Conservation (phyloP, 192 early-diverging fungal genomes). For the Thamnidium elegans region DNA sequence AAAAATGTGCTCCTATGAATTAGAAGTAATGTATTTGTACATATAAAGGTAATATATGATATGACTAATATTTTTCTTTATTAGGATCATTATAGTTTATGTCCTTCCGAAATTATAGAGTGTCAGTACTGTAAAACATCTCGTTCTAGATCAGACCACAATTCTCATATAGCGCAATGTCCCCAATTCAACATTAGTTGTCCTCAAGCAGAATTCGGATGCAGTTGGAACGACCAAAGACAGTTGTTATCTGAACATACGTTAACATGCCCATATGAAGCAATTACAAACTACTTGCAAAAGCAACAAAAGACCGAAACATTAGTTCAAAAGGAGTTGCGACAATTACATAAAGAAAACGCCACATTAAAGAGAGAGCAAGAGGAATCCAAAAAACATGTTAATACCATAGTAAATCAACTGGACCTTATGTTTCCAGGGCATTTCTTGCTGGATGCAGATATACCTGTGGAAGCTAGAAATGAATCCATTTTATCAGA, state of each 20-base stretch:
- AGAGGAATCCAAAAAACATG: conserved; percentile 1
- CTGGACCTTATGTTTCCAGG: conserved; percentile 31
- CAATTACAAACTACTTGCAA: conserved; percentile 53
- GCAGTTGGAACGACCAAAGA: conserved; percentile 56
- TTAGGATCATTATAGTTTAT: conserved; percentile 52
- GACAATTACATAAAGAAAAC: conserved; percentile 36
- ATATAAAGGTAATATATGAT: too few relatives aligned
- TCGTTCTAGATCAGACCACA: conserved; percentile 36
- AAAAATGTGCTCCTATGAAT: conserved; percentile 44
- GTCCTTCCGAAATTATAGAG: conserved; percentile 50
- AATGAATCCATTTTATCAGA: conserved; percentile 49
- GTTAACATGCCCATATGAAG: conserved; percentile 55
- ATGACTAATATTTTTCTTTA: neutral
- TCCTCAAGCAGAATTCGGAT: conserved; percentile 49
- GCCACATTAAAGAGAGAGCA: conserved; percentile 2
- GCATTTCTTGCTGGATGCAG: conserved; percentile 21
- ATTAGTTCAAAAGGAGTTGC: conserved; percentile 44
- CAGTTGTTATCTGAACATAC: conserved; percentile 40
- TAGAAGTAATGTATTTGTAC: too few relatives aligned
- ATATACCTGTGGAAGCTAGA: conserved; percentile 22
- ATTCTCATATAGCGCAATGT: conserved; percentile 45
- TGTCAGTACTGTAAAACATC: conserved; percentile 56
- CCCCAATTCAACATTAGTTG: conserved; percentile 43
- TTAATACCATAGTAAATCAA: conserved; percentile 12
- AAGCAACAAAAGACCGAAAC: conserved; percentile 44